A percentile compares a stretch with the other conserved stretches of the same genome.
These are phyloP conservation scores for Davidsoniella virescens DNA, from an alignment of 2,329 filamentous ascomycete genomes.

Conservation along the genomic window DNA sequence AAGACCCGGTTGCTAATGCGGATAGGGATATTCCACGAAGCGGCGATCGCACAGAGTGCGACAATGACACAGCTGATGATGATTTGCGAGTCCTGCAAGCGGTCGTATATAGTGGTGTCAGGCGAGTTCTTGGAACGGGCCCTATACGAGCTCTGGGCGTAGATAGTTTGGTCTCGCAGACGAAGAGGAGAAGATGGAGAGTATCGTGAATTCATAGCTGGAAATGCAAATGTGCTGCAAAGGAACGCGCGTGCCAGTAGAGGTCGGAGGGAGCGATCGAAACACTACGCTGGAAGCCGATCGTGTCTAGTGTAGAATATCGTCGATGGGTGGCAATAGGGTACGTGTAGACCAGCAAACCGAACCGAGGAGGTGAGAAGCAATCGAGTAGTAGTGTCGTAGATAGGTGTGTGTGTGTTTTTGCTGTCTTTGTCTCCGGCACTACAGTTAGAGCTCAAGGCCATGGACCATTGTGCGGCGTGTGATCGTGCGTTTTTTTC, in stretches of 20 bases:
- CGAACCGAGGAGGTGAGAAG: neutral
- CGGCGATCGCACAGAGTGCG: too few relatives aligned
- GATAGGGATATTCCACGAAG: neutral
- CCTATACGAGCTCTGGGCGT: constrained; percentile 3
- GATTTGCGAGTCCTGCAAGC: constrained; percentile 1
- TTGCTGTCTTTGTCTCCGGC: too few relatives aligned
- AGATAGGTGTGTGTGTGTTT: too few relatives aligned
- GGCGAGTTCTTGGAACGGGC: neutral
- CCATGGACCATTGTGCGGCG: too few relatives aligned
- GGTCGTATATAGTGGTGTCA: neutral
- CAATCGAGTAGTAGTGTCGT: too few relatives aligned
- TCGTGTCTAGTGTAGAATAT: too few relatives aligned
- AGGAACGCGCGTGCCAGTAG: neutral
- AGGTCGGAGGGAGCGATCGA: neutral
- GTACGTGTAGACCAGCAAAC: neutral
- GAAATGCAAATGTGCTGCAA: neutral
- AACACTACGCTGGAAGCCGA: neutral
- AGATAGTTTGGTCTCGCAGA: constrained; percentile 12
- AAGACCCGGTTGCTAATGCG: constrained; percentile 6
- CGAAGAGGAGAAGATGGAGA: constrained; percentile 10
- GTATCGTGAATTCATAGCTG: constrained; percentile 11
- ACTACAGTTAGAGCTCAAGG: too few relatives aligned
- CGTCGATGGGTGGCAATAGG: too few relatives aligned
- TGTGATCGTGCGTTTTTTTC: neutral
- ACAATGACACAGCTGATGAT: constrained; percentile 1